Percentiles rank a stretch among this genome's conserved stretches.
phyloP scores from a whole-genome alignment of 2,329 filamentous ascomycete species.

The Ophiosphaerella herpotricha region DNA sequence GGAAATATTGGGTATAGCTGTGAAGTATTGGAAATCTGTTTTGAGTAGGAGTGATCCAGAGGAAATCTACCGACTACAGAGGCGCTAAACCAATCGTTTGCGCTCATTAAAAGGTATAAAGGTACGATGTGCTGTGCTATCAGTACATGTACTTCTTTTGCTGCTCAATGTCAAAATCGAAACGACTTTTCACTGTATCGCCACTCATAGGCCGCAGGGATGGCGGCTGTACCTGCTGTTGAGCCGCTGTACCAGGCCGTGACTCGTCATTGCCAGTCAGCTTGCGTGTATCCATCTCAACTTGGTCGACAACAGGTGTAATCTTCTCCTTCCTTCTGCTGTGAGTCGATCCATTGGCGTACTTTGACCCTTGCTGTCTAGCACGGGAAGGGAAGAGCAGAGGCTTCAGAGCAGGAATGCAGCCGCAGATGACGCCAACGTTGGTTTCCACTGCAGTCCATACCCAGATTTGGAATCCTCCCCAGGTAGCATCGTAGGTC shows the following conservation, averaged over 20 bases:
- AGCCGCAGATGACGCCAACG: constrained; percentile 51
- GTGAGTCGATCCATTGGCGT: constrained; percentile 36
- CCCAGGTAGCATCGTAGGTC: constrained; percentile 55
- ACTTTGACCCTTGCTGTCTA: constrained; percentile 33
- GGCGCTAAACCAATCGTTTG: constrained; percentile 14
- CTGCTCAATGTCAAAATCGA: constrained; percentile 40
- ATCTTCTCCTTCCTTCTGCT: constrained; percentile 39
- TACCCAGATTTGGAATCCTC: constrained; percentile 49
- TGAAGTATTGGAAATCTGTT: constrained; percentile 12
- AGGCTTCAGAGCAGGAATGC: constrained; percentile 51
- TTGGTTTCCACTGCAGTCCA: constrained; percentile 52
- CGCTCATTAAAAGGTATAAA: constrained; percentile 20
- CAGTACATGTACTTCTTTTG: constrained; percentile 45
- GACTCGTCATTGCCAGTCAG: constrained; percentile 34
- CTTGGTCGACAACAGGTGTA: constrained; percentile 37
- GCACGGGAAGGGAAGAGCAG: constrained; percentile 44
- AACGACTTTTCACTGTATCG: constrained; percentile 41
- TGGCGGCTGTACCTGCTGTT: constrained; percentile 20
- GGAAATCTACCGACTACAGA: constrained; percentile 22
- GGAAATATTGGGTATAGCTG: constrained; percentile 11
- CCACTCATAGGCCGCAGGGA: constrained; percentile 41
- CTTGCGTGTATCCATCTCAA: constrained; percentile 42
- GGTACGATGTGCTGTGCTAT: constrained; percentile 20
- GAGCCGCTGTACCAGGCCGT: constrained; percentile 24
- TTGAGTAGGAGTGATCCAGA: constrained; percentile 17